phyloP scores from a whole-genome alignment of 1,284 basidiomycete species.

The Pyrrhoderma noxium region DNA sequence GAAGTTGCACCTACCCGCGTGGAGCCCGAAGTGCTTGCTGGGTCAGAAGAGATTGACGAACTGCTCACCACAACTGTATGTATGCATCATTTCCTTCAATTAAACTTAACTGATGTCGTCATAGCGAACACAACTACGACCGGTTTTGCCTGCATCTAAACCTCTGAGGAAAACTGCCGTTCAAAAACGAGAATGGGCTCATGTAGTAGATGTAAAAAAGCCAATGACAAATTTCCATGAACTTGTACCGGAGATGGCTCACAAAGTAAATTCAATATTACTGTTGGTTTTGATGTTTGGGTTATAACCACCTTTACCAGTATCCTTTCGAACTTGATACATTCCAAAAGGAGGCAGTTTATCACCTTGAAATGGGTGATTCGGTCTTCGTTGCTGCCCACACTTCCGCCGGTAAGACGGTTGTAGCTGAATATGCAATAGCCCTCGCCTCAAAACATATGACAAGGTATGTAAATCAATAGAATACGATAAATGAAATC shows the following conservation, averaged over 20 bases:
- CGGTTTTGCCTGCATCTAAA: slow-evolving; percentile 33
- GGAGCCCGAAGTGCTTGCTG: slow-evolving; percentile 25
- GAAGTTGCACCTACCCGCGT: neutral
- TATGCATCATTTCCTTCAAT: neutral
- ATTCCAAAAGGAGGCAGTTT: slow-evolving; percentile 97
- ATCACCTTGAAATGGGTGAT: slow-evolving; percentile 95
- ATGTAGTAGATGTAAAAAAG: slow-evolving; percentile 90
- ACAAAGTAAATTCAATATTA: slow-evolving; percentile 39
- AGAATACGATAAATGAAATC: slow-evolving; percentile 18
- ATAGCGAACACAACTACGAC: slow-evolving; percentile 54
- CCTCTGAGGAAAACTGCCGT: slow-evolving; percentile 37
- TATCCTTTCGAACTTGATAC: slow-evolving; percentile 84
- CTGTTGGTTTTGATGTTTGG: neutral
- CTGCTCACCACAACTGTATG: slow-evolving; percentile 75
- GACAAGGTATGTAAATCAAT: slow-evolving; percentile 63
- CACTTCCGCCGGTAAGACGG: slow-evolving; percentile 99
- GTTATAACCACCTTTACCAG: slow-evolving; percentile 34
- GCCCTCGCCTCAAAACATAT: slow-evolving; percentile 96
- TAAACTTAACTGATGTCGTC: slow-evolving; percentile 2
- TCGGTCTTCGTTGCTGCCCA: slow-evolving; percentile 99
- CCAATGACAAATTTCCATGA: slow-evolving; percentile 84
- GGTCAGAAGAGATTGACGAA: slow-evolving; percentile 63
- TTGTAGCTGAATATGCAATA: slow-evolving; percentile 98
- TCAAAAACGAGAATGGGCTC: slow-evolving; percentile 94
- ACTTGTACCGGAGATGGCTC: slow-evolving; percentile 87